Conservation (phyloP, 73 alveolate genomes). For the Paramecium primaurelia region DNA sequence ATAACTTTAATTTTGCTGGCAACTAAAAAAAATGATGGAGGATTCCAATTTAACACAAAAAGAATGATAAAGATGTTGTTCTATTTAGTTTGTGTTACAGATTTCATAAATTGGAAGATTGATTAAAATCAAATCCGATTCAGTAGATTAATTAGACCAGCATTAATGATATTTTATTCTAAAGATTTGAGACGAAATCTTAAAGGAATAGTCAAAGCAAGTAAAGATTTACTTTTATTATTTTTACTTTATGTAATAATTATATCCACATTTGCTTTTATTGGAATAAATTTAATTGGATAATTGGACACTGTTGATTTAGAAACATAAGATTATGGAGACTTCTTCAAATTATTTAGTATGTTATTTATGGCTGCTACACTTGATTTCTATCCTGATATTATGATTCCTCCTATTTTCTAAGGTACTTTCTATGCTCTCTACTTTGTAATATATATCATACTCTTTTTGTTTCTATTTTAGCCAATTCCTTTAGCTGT, state of each 20-base stretch:
- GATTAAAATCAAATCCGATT: conserved; percentile 18
- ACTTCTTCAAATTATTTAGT: conserved; percentile 34
- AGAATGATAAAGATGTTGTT: not conserved
- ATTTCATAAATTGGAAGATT: not conserved
- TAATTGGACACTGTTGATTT: not conserved
- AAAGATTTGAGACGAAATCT: conserved; percentile 55
- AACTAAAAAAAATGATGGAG: not conserved
- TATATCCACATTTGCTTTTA: conserved; percentile 31
- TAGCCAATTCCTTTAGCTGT: conserved; percentile 59
- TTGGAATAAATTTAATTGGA: conserved; percentile 58
- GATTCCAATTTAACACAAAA: not conserved
- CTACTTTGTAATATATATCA: not conserved
- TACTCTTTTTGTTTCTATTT: conserved; percentile 43
- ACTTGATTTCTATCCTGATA: conserved; percentile 51
- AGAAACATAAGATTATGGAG: conserved; percentile 50
- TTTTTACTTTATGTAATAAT: conserved; percentile 26
- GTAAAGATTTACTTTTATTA: conserved; percentile 15
- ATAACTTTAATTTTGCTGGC: conserved; percentile 10
- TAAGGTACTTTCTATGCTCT: conserved; percentile 18
- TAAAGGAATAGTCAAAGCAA: conserved; percentile 40
- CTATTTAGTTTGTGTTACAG: not conserved
- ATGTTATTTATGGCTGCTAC: conserved; percentile 41
- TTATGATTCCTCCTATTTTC: conserved; percentile 45
- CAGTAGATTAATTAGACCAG: conserved; percentile 56
- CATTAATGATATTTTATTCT: conserved; percentile 32